These are phyloP conservation scores for Neurospora crassa DNA, from an alignment of 2,329 filamentous ascomycete species.

Conservation along the genomic window DNA sequence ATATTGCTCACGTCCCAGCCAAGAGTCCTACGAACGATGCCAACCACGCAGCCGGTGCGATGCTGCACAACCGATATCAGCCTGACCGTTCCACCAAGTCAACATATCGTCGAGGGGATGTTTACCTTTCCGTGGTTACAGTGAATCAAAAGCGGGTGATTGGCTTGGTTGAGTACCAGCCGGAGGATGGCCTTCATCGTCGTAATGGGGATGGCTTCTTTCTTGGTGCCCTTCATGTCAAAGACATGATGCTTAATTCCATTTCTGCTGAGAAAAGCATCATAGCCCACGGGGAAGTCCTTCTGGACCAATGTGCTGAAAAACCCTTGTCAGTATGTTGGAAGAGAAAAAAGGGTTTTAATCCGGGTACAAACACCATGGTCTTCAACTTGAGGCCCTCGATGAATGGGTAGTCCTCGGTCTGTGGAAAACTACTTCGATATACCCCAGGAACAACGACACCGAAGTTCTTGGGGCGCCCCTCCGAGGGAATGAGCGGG, in stretches of 20 bases:
- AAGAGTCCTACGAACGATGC: slow-evolving; percentile 62
- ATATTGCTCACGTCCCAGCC: slow-evolving; percentile 55
- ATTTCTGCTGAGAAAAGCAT: slow-evolving; percentile 53
- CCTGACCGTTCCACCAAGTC: background rate
- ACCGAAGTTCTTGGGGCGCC: slow-evolving; percentile 63
- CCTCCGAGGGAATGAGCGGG: slow-evolving; percentile 8
- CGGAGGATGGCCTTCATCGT: slow-evolving; percentile 64
- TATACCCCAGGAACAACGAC: slow-evolving; percentile 66
- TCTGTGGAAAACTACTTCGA: slow-evolving; percentile 69
- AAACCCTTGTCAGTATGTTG: slow-evolving; percentile 8
- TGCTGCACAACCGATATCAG: slow-evolving; percentile 40
- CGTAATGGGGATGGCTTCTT: slow-evolving; percentile 54
- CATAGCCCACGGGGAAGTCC: slow-evolving; percentile 43
- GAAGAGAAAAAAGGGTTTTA: too few species aligned
- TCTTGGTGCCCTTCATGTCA: slow-evolving; percentile 82
- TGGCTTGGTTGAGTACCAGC: slow-evolving; percentile 59
- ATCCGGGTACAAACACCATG: slow-evolving; percentile 51
- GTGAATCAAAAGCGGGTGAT: slow-evolving; percentile 77
- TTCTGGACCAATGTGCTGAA: slow-evolving; percentile 53
- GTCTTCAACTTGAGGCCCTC: slow-evolving; percentile 62
- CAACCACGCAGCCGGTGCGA: slow-evolving; percentile 83
- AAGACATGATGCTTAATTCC: slow-evolving; percentile 66
- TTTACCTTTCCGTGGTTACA: slow-evolving; percentile 82
- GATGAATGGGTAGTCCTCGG: slow-evolving; percentile 62
- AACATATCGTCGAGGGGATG: background rate